Conservation (phyloP, 495 filamentous ascomycete species). For the Podospora pseudoanserina region DNA sequence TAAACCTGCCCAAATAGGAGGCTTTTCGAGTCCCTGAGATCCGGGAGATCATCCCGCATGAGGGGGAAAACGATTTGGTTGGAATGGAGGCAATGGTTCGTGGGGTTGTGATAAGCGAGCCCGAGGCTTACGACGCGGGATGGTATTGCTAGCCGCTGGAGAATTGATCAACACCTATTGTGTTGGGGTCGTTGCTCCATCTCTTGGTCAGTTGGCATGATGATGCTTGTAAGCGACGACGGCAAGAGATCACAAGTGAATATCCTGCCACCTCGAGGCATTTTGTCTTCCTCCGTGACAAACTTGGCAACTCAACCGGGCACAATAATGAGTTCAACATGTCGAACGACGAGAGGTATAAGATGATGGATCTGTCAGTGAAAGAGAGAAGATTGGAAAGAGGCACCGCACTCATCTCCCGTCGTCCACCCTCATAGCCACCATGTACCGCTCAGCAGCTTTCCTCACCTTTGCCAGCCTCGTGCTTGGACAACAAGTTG, state of each 20-base stretch:
- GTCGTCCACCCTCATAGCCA: not conserved
- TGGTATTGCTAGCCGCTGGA: not conserved
- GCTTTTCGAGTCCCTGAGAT: not conserved
- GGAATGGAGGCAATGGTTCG: not conserved
- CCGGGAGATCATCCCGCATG: not conserved
- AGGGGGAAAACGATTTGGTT: not conserved
- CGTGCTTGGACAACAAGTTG: slow-evolving; percentile 49
- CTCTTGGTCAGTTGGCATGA: not conserved
- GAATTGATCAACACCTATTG: not conserved
- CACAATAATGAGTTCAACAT: not conserved
- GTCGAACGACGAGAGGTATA: not conserved
- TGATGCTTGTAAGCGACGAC: not conserved
- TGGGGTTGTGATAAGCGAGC: not conserved
- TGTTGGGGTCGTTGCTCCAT: not conserved
- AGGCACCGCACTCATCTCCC: not conserved
- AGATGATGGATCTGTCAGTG: not conserved
- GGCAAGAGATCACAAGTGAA: not conserved
- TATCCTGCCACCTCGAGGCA: not conserved
- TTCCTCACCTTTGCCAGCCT: slow-evolving; percentile 34
- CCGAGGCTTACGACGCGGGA: not conserved
- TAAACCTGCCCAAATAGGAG: not conserved
- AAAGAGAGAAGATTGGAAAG: not conserved
- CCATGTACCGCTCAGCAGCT: slow-evolving; percentile 28
- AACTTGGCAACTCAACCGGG: not conserved
- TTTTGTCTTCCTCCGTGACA: not conserved